Evolutionary conservation across 305 asterid species (phyloP).

Genomic region (Fraxinus velutina): DNA sequence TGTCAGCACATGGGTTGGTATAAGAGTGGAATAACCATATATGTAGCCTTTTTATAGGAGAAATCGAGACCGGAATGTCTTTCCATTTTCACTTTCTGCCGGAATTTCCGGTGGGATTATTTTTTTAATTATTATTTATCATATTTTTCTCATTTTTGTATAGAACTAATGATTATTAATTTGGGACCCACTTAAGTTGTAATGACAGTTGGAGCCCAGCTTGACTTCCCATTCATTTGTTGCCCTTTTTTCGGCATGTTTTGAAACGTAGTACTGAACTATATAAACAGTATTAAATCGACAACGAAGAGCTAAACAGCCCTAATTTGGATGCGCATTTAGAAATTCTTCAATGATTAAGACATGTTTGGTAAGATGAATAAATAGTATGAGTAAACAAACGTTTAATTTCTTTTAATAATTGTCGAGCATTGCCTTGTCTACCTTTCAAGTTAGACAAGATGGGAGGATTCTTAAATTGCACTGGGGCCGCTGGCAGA

Average conservation of each 20-base stretch:
- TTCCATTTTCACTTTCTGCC: conserved; percentile 28
- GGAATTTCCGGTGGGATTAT: conserved; percentile 33
- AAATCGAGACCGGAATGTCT: conserved; percentile 4
- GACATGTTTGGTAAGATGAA: not conserved
- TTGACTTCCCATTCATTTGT: not conserved
- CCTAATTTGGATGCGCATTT: not conserved
- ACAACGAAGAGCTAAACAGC: not conserved
- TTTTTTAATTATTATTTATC: not conserved
- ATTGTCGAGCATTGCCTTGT: not conserved
- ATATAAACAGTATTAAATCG: not conserved
- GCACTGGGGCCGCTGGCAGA: conserved; percentile 19
- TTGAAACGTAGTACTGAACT: not conserved
- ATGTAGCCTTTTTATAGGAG: not conserved
- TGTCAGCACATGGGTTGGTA: conserved; percentile 8
- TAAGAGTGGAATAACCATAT: not conserved
- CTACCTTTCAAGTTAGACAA: not conserved
- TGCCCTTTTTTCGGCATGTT: not conserved
- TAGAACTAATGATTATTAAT: not conserved
- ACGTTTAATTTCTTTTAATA: not conserved
- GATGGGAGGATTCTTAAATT: not conserved
- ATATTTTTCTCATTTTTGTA: not conserved
- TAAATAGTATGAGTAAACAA: not conserved
- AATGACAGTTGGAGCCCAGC: not conserved
- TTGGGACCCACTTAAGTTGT: not conserved
- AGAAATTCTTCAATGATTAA: not conserved